Evolutionary conservation across 768 basidiomycete species (phyloP), one percentile per base, ranked within the genome.

Genomic region (Phylloporus scabripes): DNA sequence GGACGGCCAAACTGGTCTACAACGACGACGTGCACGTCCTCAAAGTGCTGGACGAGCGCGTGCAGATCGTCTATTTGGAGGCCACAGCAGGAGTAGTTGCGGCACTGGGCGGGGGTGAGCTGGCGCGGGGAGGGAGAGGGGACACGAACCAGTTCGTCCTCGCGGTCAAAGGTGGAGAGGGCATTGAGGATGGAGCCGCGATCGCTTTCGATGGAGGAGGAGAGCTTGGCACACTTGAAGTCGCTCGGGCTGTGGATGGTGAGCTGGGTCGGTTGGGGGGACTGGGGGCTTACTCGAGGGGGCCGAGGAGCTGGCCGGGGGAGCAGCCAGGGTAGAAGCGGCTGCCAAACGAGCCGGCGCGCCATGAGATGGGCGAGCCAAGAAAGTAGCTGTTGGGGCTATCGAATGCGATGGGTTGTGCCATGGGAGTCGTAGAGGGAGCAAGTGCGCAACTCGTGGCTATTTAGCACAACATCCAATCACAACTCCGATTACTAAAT

Each of bases 21-120:
- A 50, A 91, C 81, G 61, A 88, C 77, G 63, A 94, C 87, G 64
- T 95, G 92, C 41, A 83, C 82, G 51, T 92, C 86, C 61, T 95
- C 92, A 56, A 94, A 93, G 62, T 95, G 92, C 67, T 94, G 90
- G 3, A 95, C 78, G 10, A 95, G 82, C 3, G 89, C 85, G 52
- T 89, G 86, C 0, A 89, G 76, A 59, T 89, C 86, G 28, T 77
- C 74, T 15, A 91, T 76, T 54, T 83, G 78, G 44, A 87, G 70
- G 9, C 91, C 92, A 62, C 92, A 96, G 69, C 93, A 96, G 1
- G 83, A 82, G 71, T 92, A 96, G 65, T 95, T 85, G 55, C 85
- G 83, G 66, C 88, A 91, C 81, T 86, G 50, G 41, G 23, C 3
- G 7, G 28, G 50, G 0, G 31, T 54, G 43, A 39, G 29, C 12